Evolutionary conservation across 306 rosid genomes (phyloP).

Genomic region (Citrullus colocynthis): DNA sequence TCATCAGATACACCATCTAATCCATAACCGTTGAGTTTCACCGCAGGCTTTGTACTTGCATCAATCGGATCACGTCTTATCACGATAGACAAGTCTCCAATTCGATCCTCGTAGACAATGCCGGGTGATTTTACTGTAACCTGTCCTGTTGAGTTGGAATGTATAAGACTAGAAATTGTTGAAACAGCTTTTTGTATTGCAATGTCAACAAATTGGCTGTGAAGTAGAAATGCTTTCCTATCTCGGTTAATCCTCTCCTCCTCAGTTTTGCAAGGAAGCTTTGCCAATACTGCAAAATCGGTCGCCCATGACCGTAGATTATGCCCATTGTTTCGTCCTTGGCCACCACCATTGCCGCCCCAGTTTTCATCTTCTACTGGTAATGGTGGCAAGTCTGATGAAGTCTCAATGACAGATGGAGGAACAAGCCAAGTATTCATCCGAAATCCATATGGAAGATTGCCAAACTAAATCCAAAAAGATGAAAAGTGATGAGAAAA

Average conservation of each 20-base stretch:
- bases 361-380: conserved; percentile 84
- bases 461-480: conserved; percentile 57
- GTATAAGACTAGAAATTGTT: conserved; percentile 39
- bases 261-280: conserved; percentile 84
- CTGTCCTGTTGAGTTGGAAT: conserved; percentile 24
- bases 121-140: conserved; percentile 14
- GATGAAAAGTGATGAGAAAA: conserved; percentile 2
- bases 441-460: conserved; percentile 91
- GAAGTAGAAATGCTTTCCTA: conserved; percentile 89
- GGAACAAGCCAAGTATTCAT: conserved; percentile 93
- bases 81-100: conserved; percentile 55
- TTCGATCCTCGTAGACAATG: conserved; percentile 30
- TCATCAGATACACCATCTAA: conserved; percentile 10
- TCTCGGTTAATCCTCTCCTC: conserved; percentile 87
- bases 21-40: conserved; percentile 12
- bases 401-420: conserved; percentile 61
- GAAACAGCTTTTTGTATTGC: conserved; percentile 59
- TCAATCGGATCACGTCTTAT: conserved; percentile 31
- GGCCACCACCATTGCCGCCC: conserved; percentile 93
- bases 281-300: conserved; percentile 50
- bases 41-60: conserved; percentile 22
- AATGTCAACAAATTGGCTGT: conserved; percentile 64
- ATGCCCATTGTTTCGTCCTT: conserved; percentile 49
- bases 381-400: conserved; percentile 41
- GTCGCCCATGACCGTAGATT: conserved; percentile 71